phyloP scores from a whole-genome alignment of 257 asterid species.

The Marsdenia floribunda region DNA sequence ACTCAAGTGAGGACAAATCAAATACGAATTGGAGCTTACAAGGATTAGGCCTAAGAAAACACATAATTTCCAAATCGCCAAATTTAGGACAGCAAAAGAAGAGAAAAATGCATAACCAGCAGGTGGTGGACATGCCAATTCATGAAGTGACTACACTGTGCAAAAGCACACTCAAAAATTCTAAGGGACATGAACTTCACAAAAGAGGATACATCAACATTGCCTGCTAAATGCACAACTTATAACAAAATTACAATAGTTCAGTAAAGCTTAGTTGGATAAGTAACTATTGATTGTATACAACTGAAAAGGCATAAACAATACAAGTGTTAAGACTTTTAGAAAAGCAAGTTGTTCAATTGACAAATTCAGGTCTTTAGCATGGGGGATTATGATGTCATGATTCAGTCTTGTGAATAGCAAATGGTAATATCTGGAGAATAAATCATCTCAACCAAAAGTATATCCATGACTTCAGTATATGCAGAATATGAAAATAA shows the following conservation, averaged over 20 bases:
- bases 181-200: neutral
- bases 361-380: neutral
- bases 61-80: neutral
- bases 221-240: neutral
- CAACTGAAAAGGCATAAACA: neutral
- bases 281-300: neutral
- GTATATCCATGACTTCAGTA: neutral
- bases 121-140: neutral
- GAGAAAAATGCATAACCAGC: no score
- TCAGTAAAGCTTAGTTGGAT: neutral
- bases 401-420: neutral
- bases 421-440: neutral
- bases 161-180: neutral
- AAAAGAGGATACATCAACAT: neutral
- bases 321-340: neutral
- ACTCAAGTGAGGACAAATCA: neutral
- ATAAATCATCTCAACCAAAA: no score
- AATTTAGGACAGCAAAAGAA: no score
- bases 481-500: neutral
- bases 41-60: neutral
- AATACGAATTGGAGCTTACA: neutral
- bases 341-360: neutral
- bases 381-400: neutral
- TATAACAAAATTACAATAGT: no score
- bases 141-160: neutral